Percentiles rank a stretch among this genome's conserved stretches.
Evolutionary conservation across 208 protist genomes (phyloP).

Genomic region (Acanthamoeba triangularis): DNA sequence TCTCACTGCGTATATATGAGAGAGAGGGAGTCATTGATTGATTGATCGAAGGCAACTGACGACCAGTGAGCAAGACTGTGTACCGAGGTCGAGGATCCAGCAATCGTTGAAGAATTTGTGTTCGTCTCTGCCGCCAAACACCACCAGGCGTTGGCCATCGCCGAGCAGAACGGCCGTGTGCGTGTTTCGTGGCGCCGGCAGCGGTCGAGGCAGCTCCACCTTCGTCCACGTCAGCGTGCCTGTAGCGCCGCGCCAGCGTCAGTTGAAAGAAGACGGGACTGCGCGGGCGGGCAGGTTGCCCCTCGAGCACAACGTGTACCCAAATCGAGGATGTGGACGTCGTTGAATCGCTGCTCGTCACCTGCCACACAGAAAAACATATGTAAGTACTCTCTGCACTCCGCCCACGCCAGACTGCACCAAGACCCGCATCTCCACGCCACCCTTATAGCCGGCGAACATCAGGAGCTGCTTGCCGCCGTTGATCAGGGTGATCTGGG

Average conservation of each 20-base stretch:
- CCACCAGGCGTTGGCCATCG: neutral
- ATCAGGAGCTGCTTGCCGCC: conserved; percentile 35
- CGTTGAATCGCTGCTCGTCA: conserved; percentile 11
- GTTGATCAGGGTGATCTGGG: conserved; percentile 28
- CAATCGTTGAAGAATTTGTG: conserved; percentile 1
- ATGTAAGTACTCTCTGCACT: neutral
- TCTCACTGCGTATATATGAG: neutral
- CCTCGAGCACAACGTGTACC: neutral
- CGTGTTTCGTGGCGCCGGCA: neutral
- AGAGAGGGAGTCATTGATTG: neutral
- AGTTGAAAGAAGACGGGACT: neutral
- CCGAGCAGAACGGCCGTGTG: neutral
- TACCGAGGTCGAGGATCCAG: conserved; percentile 49
- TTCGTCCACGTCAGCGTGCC: conserved; percentile 22
- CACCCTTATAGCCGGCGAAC: conserved; percentile 41
- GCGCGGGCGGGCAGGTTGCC: neutral
- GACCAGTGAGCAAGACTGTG: neutral
- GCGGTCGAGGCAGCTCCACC: neutral
- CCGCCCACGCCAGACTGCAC: neutral
- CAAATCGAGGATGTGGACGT: conserved; percentile 14
- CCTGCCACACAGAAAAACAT: neutral
- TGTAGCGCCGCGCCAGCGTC: neutral
- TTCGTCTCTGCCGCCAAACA: conserved; percentile 18
- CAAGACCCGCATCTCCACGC: neutral
- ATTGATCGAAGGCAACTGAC: no score